Percentiles rank a stretch among this genome's conserved stretches.
Conservation (phyloP, 2,329 filamentous ascomycete species). For the Paecilomyces fulvus region DNA sequence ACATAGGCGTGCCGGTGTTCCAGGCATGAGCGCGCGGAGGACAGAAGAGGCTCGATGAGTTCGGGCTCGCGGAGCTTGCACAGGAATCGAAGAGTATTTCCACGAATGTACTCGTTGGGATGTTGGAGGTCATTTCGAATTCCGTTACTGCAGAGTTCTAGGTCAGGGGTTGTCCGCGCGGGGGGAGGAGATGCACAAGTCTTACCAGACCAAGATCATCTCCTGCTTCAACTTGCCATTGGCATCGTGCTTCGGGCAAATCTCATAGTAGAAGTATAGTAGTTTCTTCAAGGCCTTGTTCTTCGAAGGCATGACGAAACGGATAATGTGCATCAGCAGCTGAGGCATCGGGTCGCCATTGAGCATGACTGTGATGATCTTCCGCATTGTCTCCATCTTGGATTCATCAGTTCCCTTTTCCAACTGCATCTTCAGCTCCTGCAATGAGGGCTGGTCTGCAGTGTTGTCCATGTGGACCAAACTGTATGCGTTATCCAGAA, state of each 20-base stretch:
- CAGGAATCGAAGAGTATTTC: slow-evolving; percentile 95
- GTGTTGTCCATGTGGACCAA: slow-evolving; percentile 97
- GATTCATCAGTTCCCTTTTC: slow-evolving; percentile 90
- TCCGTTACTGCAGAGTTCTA: slow-evolving; percentile 61
- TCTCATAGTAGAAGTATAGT: slow-evolving; percentile 98
- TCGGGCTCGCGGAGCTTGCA: slow-evolving; percentile 94
- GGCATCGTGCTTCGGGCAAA: slow-evolving; percentile 90
- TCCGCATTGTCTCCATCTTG: slow-evolving; percentile 94
- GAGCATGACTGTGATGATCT: slow-evolving; percentile 92
- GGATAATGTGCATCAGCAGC: slow-evolving; percentile 98
- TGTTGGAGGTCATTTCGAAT: slow-evolving; percentile 97
- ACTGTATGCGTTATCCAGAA: slow-evolving; percentile 91
- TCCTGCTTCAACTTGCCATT: slow-evolving; percentile 96
- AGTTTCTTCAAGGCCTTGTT: slow-evolving; percentile 96
- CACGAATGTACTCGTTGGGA: slow-evolving; percentile 95
- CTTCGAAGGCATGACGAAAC: slow-evolving; percentile 98
- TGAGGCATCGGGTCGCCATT: slow-evolving; percentile 95
- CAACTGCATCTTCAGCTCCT: slow-evolving; percentile 84
- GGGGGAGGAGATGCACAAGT: slow-evolving; percentile 11
- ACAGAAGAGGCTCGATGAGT: slow-evolving; percentile 89
- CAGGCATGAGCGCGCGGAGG: slow-evolving; percentile 82
- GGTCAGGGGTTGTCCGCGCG: neutral
- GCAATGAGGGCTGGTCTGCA: slow-evolving; percentile 79
- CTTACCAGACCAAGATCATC: slow-evolving; percentile 97
- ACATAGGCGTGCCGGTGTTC: slow-evolving; percentile 97